A percentile compares a stretch with the other conserved stretches of the same genome.
Evolutionary conservation across 306 rosid genomes (phyloP).

Genomic region (Trifolium subterraneum): DNA sequence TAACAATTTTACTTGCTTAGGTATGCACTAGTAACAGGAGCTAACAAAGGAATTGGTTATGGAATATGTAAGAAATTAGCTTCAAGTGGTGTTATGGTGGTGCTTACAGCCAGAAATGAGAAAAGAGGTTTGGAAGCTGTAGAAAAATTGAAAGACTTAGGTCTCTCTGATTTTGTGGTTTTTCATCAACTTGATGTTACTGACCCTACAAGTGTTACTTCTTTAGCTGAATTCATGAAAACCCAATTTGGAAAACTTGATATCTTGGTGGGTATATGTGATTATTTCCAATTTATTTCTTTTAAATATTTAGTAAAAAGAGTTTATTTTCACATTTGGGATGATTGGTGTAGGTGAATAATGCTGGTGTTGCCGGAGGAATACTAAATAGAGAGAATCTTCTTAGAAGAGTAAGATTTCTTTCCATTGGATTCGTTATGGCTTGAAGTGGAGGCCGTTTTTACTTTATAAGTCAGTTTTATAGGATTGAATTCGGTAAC

Average conservation of each 20-base stretch:
- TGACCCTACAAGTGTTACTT: conserved; percentile 43
- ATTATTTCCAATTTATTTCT: background rate
- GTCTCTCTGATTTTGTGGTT: conserved; percentile 34
- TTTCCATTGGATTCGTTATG: too few relatives aligned
- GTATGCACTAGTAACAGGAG: conserved; percentile 51
- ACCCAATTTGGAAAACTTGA: conserved; percentile 48
- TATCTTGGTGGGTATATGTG: conserved; percentile 42
- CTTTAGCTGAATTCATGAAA: conserved; percentile 44
- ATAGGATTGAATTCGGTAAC: too few relatives aligned
- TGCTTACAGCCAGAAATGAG: conserved; percentile 52
- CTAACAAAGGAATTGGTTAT: conserved; percentile 50
- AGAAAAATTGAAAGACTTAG: conserved; percentile 45
- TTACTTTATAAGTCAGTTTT: too few relatives aligned
- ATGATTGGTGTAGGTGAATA: conserved; percentile 45
- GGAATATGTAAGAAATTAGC: conserved; percentile 56
- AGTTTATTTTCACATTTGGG: background rate
- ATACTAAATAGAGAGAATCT: conserved; percentile 36
- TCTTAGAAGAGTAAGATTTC: conserved; percentile 30
- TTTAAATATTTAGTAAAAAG: background rate
- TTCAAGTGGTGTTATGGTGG: conserved; percentile 37
- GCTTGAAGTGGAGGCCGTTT: too few relatives aligned
- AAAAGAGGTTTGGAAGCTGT: conserved; percentile 46
- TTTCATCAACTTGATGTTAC: conserved; percentile 59
- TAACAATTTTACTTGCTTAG: conserved; percentile 16
- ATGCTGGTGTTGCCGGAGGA: conserved; percentile 50